Evolutionary conservation across 306 rosid genomes (phyloP), one percentile per base, ranked within the genome.

Genomic region (Arachis hypogaea): DNA sequence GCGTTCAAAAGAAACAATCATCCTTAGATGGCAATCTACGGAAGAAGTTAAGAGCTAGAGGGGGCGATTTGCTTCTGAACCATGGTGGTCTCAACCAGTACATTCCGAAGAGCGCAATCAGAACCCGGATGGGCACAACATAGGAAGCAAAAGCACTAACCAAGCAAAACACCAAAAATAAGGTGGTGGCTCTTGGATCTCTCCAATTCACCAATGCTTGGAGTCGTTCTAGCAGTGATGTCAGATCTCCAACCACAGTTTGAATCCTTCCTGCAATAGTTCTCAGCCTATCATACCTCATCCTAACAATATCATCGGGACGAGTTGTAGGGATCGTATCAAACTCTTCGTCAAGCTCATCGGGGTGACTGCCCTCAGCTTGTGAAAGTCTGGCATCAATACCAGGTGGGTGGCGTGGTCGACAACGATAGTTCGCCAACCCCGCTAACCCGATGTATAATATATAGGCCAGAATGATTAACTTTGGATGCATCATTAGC

Each of bases 131-230:
- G 49, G 73, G 61, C 8, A 51, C 33, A 51, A 16, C 5, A 36
- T 36, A 68, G 9, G 9, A 68, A 51, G 7, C 47, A 12, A 68
- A 47, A 36, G 16, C 61, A 68, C 61, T 47, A 33, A 51, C 61
- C 46, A 51, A 68, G 36, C 60, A 68, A 5, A 51, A 68, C 30
- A 7, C 30, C 61, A 52, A 1, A 68, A 68, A 36, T 60, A 68
- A 68, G 60, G 14, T 33, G 38, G 61, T 68, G 52, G 61, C 73
- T 9, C 73, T 47, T 36, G 73, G 73, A 36, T 68, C 73, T 51
- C 47, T 51, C 73, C 73, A 51, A 68, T 9, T 51, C 14, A 51
- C 1, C 73, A 68, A 22, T n/a, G 14, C 9, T 36, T 36, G n/a
- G 36, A 36, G 12, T 9, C 36, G n/a, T 38, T 68, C 73, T 3